Evolutionary conservation across 1,284 basidiomycete species (phyloP).

Genomic region (Psilocybe mexicana): DNA sequence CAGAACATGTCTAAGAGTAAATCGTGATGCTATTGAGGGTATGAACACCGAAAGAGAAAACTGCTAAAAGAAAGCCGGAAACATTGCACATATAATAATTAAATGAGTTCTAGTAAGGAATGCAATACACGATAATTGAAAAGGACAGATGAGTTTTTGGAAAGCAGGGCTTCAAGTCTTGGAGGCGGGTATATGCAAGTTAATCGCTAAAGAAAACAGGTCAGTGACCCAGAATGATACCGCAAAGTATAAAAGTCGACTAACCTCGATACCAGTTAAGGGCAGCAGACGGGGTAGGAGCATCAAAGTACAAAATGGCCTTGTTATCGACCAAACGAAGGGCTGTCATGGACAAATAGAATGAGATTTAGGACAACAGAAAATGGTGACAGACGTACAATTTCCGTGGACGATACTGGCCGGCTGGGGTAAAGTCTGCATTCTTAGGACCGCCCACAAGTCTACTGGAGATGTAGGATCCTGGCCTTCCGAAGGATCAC

Average conservation of each 20-base stretch:
- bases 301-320: conserved; percentile 92
- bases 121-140: conserved; percentile 15
- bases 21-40: no score
- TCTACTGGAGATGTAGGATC: conserved; percentile 78
- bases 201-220: conserved; percentile 36
- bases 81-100: conserved; percentile 20
- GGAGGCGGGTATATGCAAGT: conserved; percentile 48
- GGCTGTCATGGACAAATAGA: conserved; percentile 42
- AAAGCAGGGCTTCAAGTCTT: conserved; percentile 34
- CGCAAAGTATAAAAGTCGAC: conserved; percentile 21
- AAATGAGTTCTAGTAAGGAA: conserved; percentile 9
- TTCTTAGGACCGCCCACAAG: conserved; percentile 89
- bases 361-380: conserved; percentile 4
- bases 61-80: neutral
- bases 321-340: conserved; percentile 84
- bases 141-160: conserved; percentile 16
- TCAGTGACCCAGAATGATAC: neutral
- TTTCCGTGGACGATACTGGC: conserved; percentile 89
- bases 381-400: conserved; percentile 41
- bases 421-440: conserved; percentile 87
- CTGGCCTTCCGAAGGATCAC: conserved; percentile 74
- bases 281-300: conserved; percentile 78
- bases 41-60: no score
- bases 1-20: no score
- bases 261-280: conserved; percentile 88